Conservation (phyloP, 2,329 filamentous ascomycete genomes). For the Pyrenophora graminea region DNA sequence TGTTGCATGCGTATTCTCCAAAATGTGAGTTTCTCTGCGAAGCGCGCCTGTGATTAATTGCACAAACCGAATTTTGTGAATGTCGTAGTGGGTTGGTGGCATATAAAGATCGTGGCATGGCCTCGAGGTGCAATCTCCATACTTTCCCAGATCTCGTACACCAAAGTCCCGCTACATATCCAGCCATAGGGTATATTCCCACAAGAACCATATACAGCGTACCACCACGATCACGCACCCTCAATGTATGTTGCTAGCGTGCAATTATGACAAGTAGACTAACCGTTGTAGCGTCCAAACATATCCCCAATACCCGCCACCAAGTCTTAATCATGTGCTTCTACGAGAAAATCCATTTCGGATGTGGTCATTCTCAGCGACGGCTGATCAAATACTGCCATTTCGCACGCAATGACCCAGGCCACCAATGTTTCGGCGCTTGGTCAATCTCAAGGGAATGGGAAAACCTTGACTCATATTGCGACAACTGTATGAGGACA, state of each 20-base stretch:
- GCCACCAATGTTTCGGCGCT: slow-evolving; percentile 70
- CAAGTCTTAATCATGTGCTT: slow-evolving; percentile 62
- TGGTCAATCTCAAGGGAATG: slow-evolving; percentile 65
- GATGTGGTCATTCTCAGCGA: slow-evolving; percentile 64
- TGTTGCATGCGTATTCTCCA: background rate
- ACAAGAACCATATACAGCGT: background rate
- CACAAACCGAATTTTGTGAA: background rate
- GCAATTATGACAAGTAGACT: background rate
- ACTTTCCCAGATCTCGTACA: slow-evolving; percentile 4
- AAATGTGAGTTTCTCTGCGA: background rate
- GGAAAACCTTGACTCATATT: slow-evolving; percentile 50
- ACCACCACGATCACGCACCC: background rate
- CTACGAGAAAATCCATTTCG: slow-evolving; percentile 70
- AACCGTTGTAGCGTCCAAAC: background rate
- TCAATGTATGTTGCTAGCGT: background rate
- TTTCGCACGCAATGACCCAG: slow-evolving; percentile 71
- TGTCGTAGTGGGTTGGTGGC: background rate
- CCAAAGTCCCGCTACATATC: background rate
- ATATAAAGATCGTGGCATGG: slow-evolving; percentile 16
- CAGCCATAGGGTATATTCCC: background rate
- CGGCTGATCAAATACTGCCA: slow-evolving; percentile 73
- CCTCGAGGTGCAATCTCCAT: slow-evolving; percentile 5
- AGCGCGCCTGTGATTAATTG: background rate
- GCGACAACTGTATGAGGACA: slow-evolving; percentile 7
- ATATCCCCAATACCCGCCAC: background rate